A percentile compares a stretch with the other conserved stretches of the same genome.
phyloP scores from a whole-genome alignment of 2,329 filamentous ascomycete species.

The Trichophyton schoenleinii region DNA sequence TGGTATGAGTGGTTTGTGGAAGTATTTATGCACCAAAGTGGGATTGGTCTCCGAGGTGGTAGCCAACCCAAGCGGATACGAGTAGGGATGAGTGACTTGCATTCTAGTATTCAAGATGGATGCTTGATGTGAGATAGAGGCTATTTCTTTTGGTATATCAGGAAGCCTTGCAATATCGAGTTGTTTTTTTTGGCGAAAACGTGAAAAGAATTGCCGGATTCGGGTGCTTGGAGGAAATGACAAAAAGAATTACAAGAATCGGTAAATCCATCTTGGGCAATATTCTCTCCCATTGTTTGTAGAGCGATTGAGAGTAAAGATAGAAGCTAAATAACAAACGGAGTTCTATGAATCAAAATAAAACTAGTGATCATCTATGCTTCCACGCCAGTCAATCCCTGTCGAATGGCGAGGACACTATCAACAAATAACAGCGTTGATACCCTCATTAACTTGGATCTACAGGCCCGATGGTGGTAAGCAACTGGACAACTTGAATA shows the following conservation, averaged over 20 bases:
- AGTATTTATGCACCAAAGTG: constrained; percentile 46
- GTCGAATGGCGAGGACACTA: constrained; percentile 80
- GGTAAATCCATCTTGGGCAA: too few species aligned
- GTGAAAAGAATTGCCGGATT: too few species aligned
- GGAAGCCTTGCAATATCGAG: not conserved
- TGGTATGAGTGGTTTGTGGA: constrained; percentile 99
- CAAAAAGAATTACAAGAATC: too few species aligned
- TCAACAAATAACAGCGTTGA: constrained; percentile 96
- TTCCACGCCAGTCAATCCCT: constrained; percentile 55
- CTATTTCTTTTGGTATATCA: not conserved
- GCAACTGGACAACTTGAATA: not conserved
- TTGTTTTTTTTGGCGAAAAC: too few species aligned
- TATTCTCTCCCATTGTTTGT: too few species aligned
- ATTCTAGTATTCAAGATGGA: constrained; percentile 38
- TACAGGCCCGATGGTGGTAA: constrained; percentile 23
- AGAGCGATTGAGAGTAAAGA: not conserved
- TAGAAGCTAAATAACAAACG: not conserved
- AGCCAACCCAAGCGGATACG: constrained; percentile 11
- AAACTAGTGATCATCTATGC: not conserved
- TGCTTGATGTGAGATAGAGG: constrained; percentile 33
- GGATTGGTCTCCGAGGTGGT: constrained; percentile 4
- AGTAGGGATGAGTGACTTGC: constrained; percentile 35
- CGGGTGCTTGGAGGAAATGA: too few species aligned
- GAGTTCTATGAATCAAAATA: not conserved
- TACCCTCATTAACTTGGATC: constrained; percentile 86